Conservation (phyloP, 1,139 yeast genomes). For the Spencermartinsiella ligniputridi region DNA sequence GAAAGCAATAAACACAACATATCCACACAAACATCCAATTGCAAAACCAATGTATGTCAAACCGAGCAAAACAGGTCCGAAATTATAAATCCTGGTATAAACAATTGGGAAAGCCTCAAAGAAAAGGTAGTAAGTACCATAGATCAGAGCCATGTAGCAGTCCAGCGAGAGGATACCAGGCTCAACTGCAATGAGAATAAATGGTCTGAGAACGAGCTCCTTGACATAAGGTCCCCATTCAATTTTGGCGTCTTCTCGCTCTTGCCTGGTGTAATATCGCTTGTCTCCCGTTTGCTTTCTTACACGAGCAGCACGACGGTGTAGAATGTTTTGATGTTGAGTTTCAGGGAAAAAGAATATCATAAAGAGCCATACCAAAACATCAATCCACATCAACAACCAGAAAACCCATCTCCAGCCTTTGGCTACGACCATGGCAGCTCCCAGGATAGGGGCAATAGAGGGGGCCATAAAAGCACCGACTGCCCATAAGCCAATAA, state of each 20-base stretch:
- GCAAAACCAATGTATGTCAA: slow-evolving; percentile 42
- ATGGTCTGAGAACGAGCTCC: slow-evolving; percentile 47
- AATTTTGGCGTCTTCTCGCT: slow-evolving; percentile 13
- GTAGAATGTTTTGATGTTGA: slow-evolving; percentile 42
- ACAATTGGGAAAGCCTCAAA: slow-evolving; percentile 62
- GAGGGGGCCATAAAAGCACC: slow-evolving; percentile 59
- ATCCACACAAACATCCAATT: slow-evolving; percentile 39
- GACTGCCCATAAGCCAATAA: slow-evolving; percentile 47
- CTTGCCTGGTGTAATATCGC: slow-evolving; percentile 33
- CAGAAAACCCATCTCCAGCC: slow-evolving; percentile 46
- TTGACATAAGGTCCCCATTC: slow-evolving; percentile 22
- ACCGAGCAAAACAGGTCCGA: slow-evolving; percentile 48
- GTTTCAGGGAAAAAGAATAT: slow-evolving; percentile 26
- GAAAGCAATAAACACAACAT: slow-evolving; percentile 12
- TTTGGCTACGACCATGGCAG: slow-evolving; percentile 37
- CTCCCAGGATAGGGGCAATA: slow-evolving; percentile 68
- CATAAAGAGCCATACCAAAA: slow-evolving; percentile 34
- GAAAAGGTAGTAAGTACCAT: slow-evolving; percentile 52
- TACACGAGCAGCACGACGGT: slow-evolving; percentile 45
- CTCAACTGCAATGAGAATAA: slow-evolving; percentile 35
- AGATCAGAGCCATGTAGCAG: slow-evolving; percentile 49
- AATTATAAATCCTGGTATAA: slow-evolving; percentile 41
- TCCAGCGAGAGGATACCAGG: slow-evolving; percentile 36
- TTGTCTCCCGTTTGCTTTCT: slow-evolving; percentile 45
- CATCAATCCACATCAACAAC: slow-evolving; percentile 71